A percentile compares a stretch with the other conserved stretches of the same genome.
phyloP scores from a whole-genome alignment of 2,329 filamentous ascomycete species.

The Talaromyces sp. region DNA sequence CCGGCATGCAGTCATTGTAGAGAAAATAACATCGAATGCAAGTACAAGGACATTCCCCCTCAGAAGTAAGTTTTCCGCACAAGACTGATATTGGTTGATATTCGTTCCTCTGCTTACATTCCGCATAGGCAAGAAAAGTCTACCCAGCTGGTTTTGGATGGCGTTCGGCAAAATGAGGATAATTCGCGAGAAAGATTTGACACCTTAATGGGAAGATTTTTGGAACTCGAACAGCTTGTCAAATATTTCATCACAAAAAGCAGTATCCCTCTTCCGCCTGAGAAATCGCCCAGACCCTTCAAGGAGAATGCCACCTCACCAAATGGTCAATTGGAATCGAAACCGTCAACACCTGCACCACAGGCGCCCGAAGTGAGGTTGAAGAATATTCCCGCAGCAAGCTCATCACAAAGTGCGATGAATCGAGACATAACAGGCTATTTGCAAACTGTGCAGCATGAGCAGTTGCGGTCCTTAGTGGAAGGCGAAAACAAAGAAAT shows the following conservation, averaged over 20 bases:
- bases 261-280: neutral
- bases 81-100: neutral
- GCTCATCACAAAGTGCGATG: neutral
- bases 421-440: slow-evolving; percentile 20
- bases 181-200: neutral
- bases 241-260: neutral
- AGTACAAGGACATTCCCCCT: slow-evolving; percentile 84
- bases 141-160: slow-evolving; percentile 34
- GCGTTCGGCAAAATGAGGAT: slow-evolving; percentile 1
- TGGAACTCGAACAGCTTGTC: neutral
- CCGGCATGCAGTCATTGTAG: slow-evolving; percentile 79
- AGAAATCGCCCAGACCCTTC: neutral
- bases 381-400: neutral
- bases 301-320: neutral
- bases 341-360: neutral
- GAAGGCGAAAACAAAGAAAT: slow-evolving; percentile 21
- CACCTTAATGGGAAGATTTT: neutral
- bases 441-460: slow-evolving; percentile 3
- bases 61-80: slow-evolving; percentile 64
- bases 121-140: slow-evolving; percentile 38
- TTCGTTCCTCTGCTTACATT: neutral
- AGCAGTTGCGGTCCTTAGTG: slow-evolving; percentile 1
- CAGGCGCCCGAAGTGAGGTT: neutral
- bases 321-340: neutral
- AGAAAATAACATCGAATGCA: slow-evolving; percentile 76